Evolutionary conservation across 2,329 filamentous ascomycete genomes (phyloP).

Genomic region (Fusarium sp.): DNA sequence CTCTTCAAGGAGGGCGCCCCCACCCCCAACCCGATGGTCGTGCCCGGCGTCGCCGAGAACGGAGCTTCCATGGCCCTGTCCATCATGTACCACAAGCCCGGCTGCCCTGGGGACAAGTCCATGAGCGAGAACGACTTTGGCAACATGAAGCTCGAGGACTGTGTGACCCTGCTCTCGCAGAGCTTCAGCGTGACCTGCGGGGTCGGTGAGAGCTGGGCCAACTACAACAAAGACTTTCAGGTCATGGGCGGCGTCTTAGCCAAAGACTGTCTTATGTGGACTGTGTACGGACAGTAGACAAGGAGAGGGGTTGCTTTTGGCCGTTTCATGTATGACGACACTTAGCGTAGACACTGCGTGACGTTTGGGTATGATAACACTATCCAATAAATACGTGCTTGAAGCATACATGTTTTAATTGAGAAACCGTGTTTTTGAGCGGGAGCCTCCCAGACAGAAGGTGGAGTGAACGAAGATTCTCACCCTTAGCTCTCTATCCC

Average conservation of each 20-base stretch:
- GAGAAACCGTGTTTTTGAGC: not conserved
- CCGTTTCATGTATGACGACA: not conserved
- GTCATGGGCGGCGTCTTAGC: constrained; percentile 9
- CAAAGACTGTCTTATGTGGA: constrained; percentile 8
- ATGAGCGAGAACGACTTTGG: constrained; percentile 18
- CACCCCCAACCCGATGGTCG: constrained; percentile 3
- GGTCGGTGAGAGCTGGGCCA: not conserved
- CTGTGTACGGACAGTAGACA: constrained; percentile 5
- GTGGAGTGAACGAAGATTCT: not conserved
- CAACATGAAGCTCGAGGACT: constrained; percentile 12
- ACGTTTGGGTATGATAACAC: not conserved
- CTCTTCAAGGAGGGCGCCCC: constrained; percentile 11
- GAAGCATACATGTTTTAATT: not conserved
- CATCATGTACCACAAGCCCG: constrained; percentile 5
- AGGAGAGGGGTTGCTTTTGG: not conserved
- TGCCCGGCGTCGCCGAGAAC: constrained; percentile 1
- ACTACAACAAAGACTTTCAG: constrained; percentile 4
- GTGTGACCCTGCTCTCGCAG: constrained; percentile 5
- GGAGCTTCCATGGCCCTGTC: constrained; percentile 1
- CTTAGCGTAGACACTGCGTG: not conserved
- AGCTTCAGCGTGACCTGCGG: constrained; percentile 6
- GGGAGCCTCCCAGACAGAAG: not conserved
- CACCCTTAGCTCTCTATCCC: not conserved
- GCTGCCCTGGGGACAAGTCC: constrained; percentile 8
- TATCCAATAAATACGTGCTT: not conserved